Conservation (phyloP, 331 rosid genomes). For the Malus hybrid region DNA sequence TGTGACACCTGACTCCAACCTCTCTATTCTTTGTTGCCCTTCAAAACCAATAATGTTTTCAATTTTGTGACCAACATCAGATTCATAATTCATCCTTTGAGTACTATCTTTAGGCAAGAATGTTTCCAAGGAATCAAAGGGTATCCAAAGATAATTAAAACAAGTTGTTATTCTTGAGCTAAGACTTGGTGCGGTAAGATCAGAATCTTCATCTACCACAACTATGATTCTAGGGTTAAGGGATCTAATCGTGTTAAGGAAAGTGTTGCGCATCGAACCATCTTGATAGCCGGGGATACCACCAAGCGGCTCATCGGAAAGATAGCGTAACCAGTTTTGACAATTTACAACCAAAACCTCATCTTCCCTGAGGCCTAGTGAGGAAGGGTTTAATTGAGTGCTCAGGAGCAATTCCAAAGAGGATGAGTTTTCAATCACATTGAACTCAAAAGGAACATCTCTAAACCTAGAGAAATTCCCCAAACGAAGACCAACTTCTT, state of each 20-base stretch:
- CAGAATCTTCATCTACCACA: slow-evolving; percentile 84
- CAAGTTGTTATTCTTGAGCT: slow-evolving; percentile 62
- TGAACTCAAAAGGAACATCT: slow-evolving; percentile 76
- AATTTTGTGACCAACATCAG: slow-evolving; percentile 82
- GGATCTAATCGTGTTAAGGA: slow-evolving; percentile 40
- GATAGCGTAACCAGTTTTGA: slow-evolving; percentile 76
- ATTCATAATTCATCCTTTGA: slow-evolving; percentile 77
- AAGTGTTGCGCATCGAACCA: slow-evolving; percentile 35
- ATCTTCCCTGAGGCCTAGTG: slow-evolving; percentile 52
- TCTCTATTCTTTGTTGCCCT: slow-evolving; percentile 71
- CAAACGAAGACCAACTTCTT: slow-evolving; percentile 75
- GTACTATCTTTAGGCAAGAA: slow-evolving; percentile 74
- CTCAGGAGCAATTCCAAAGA: slow-evolving; percentile 39
- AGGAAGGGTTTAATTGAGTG: slow-evolving; percentile 41
- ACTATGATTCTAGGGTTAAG: slow-evolving; percentile 69
- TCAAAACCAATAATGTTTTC: slow-evolving; percentile 67
- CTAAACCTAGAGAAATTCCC: slow-evolving; percentile 61
- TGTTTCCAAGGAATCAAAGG: slow-evolving; percentile 86
- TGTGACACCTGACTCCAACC: slow-evolving; percentile 48
- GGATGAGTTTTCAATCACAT: slow-evolving; percentile 38
- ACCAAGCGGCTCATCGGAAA: slow-evolving; percentile 38
- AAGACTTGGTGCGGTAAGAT: slow-evolving; percentile 48
- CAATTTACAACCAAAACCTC: slow-evolving; percentile 87
- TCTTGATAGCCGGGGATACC: not conserved
- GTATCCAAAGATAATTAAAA: slow-evolving; percentile 92